A percentile compares a stretch with the other conserved stretches of the same genome.
Evolutionary conservation across 306 rosid species (phyloP).

Genomic region (Astragalus membranaceus): DNA sequence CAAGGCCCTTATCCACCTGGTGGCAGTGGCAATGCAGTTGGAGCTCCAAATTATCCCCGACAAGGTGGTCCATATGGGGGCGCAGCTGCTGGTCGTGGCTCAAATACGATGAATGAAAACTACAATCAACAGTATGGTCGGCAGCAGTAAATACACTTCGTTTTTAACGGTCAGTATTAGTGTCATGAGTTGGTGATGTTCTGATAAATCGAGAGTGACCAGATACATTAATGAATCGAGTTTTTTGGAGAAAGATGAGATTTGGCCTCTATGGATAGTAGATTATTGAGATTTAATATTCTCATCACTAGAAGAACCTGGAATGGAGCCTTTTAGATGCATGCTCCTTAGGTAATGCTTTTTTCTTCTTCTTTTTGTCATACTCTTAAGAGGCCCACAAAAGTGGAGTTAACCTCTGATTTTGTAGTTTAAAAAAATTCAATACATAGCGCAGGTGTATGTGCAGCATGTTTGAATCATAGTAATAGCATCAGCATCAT

Average conservation of each 20-base stretch:
- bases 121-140: conserved; percentile 56
- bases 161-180: neutral
- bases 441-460: neutral
- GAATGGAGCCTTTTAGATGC: neutral
- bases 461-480: neutral
- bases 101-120: conserved; percentile 38
- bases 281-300: conserved; percentile 1
- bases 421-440: neutral
- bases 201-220: neutral
- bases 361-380: neutral
- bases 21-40: conserved; percentile 40
- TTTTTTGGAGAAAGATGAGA: conserved; percentile 1
- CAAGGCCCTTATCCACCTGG: conserved; percentile 30
- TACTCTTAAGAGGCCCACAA: neutral
- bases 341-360: neutral
- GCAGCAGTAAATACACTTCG: conserved; percentile 24
- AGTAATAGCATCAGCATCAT: no score
- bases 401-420: neutral
- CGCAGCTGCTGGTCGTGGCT: conserved; percentile 34
- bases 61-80: conserved; percentile 56
- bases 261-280: neutral
- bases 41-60: conserved; percentile 49
- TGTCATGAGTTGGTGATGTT: neutral
- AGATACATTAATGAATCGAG: neutral
- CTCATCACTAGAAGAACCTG: neutral